Evolutionary conservation across 1,139 yeast genomes (phyloP).

Genomic region (Candida frijolesensis): DNA sequence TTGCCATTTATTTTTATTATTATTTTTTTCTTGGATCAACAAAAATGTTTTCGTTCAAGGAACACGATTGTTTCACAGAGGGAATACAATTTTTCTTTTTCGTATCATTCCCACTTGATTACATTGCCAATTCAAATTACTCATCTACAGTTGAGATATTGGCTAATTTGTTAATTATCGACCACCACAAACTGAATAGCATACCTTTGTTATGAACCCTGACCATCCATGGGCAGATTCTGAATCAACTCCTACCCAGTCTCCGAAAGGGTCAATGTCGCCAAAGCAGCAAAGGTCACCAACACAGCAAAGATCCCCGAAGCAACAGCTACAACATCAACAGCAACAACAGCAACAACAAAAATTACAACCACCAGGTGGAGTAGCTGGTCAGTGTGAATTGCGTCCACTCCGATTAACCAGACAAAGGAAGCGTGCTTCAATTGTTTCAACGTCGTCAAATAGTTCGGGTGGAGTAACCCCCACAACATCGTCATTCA

Average conservation of each 20-base stretch:
- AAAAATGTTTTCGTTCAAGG: too few relatives aligned
- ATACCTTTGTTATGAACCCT: conserved; percentile 7
- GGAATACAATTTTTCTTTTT: neutral
- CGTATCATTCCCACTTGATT: neutral
- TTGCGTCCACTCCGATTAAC: conserved; percentile 38
- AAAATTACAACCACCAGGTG: conserved; percentile 5
- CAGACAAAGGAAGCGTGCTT: conserved; percentile 26
- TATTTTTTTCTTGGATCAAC: too few relatives aligned
- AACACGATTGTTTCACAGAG: too few relatives aligned
- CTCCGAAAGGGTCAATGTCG: neutral
- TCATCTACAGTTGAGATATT: too few relatives aligned
- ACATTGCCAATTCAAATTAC: too few relatives aligned
- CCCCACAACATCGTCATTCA: conserved; percentile 10
- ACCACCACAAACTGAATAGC: too few relatives aligned
- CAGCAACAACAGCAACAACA: conserved; percentile 8
- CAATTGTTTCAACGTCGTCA: conserved; percentile 15
- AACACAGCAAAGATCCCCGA: neutral
- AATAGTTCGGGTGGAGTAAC: conserved; percentile 9
- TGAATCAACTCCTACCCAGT: conserved; percentile 1
- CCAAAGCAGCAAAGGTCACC: conserved; percentile 5
- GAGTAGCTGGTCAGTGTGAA: conserved; percentile 10
- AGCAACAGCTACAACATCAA: neutral
- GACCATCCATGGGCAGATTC: conserved; percentile 11
- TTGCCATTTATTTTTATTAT: neutral
- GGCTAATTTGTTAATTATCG: too few relatives aligned